Evolutionary conservation across 78 protist species (phyloP), one percentile per base, ranked within the genome.

Genomic region (Capsaspora owczarzaki): DNA sequence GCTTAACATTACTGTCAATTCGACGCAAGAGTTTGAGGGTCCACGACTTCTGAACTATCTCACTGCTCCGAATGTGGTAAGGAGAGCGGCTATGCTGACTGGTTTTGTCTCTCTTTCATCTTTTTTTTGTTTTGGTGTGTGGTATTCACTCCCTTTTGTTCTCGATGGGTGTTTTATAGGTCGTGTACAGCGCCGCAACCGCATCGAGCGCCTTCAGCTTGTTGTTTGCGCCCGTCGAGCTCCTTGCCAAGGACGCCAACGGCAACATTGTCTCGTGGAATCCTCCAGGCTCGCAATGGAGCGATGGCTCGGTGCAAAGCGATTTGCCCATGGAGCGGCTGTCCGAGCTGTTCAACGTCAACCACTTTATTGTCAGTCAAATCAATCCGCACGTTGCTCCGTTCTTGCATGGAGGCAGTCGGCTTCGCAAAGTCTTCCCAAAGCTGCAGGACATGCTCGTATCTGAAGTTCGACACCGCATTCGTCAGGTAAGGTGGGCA

Each of bases 301-400:
- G 75, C 41, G 94, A 93, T 56, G 91, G 89, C 51, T 61, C 85
- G 10, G 53, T 90, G 5, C 85, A 89, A 33, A 40, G 75, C 31
- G 96, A 91, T 78, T 81, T 93, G 33, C 96, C 96, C n/a, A 87
- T 38, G 85, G 27, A 49, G 80, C 68, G 92, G 27, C 83, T 93
- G 74, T 20, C 84, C 0, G 92, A 90, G 63, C 71, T 89, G 31
- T 93, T 91, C 85, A 91, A 93, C 77, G 89, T 93, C 74, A 88
- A 90, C 80, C 85, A 83, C 78, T 83, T 86, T 46, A 81, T 90
- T 16, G 93, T 90, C 29, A 84, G 87, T 0, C 93, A 90, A 46
- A 82, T 76, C 51, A 85, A 85, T 20, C 89, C 88, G 31, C 87
- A 85, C 82, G 84, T 89, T 23, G 79, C 82, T 23, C 89, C 89